These are phyloP conservation scores for Borovskyia barvae DNA, from an alignment of 208 protist species.

Conservation along the genomic window DNA sequence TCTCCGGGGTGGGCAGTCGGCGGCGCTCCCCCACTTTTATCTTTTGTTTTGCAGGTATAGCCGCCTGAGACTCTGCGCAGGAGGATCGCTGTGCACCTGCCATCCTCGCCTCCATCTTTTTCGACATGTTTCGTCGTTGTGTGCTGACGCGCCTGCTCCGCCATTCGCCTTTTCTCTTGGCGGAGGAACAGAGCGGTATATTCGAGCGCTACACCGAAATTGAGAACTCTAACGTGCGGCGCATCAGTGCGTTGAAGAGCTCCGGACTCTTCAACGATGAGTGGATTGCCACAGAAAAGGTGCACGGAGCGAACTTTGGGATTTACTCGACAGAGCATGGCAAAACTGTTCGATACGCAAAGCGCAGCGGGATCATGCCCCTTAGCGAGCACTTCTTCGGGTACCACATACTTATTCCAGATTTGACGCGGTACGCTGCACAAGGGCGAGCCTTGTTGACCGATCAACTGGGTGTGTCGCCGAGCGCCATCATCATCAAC, in stretches of 20 bases:
- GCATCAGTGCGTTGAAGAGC: constrained; percentile 52
- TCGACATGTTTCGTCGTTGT: constrained; percentile 24
- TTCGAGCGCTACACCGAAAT: constrained; percentile 88
- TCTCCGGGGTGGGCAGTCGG: no score
- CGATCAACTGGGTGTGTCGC: constrained; percentile 14
- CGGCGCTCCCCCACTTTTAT: no score
- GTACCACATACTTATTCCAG: constrained; percentile 75
- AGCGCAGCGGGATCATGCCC: constrained; percentile 80
- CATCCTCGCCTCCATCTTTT: background rate
- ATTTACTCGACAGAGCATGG: constrained; percentile 75
- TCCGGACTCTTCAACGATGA: constrained; percentile 68
- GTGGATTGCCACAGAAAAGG: constrained; percentile 88
- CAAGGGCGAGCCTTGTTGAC: constrained; percentile 47
- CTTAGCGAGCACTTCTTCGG: constrained; percentile 85
- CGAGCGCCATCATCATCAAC: constrained; percentile 69
- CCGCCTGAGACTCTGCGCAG: no score
- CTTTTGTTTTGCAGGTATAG: no score
- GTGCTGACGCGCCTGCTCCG: constrained; percentile 11
- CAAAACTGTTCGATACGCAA: constrained; percentile 62
- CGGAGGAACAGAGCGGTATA: constrained; percentile 17
- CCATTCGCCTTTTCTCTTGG: constrained; percentile 23
- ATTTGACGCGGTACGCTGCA: constrained; percentile 44
- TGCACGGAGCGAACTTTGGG: constrained; percentile 88
- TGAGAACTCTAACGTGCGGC: constrained; percentile 71
- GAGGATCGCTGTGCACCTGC: no score